Evolutionary conservation across 441 rosid species (phyloP).

Genomic region (Euphorbia corollata): DNA sequence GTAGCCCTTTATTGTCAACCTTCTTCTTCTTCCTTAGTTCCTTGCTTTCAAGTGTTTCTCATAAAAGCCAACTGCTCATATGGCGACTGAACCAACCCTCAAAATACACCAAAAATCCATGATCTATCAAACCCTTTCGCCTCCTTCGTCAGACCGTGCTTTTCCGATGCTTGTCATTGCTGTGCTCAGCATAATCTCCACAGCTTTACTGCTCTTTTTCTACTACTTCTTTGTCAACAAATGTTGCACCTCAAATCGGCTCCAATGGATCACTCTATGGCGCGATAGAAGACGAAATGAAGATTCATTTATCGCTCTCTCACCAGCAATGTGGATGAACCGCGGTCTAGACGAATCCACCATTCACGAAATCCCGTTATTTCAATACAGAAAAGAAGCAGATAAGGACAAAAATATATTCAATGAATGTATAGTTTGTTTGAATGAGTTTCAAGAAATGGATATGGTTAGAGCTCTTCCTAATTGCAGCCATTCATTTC

Average conservation of each 20-base stretch:
- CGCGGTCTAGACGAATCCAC: conserved; percentile 66
- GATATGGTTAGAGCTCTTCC: conserved; percentile 71
- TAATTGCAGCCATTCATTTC: conserved; percentile 65
- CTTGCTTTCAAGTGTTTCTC: neutral
- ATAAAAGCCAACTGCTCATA: conserved; percentile 12
- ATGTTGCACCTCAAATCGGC: conserved; percentile 56
- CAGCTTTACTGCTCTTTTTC: conserved; percentile 62
- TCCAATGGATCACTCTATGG: conserved; percentile 28
- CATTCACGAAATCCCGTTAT: conserved; percentile 61
- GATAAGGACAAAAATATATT: conserved; percentile 21
- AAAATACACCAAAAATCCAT: conserved; percentile 21
- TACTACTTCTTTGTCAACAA: conserved; percentile 63
- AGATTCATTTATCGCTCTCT: conserved; percentile 52
- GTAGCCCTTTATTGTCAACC: neutral
- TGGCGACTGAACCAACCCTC: conserved; percentile 22
- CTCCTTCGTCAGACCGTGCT: conserved; percentile 34
- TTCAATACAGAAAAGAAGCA: conserved; percentile 43
- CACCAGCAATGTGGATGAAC: conserved; percentile 30
- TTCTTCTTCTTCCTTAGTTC: neutral
- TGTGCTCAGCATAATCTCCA: conserved; percentile 53
- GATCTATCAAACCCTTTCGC: conserved; percentile 19
- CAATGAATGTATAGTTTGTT: conserved; percentile 69
- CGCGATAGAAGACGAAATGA: conserved; percentile 35
- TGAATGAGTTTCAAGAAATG: conserved; percentile 67
- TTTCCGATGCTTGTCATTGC: conserved; percentile 59